phyloP scores from a whole-genome alignment of 2,329 filamentous ascomycete genomes.

The Dactylellina sp. region DNA sequence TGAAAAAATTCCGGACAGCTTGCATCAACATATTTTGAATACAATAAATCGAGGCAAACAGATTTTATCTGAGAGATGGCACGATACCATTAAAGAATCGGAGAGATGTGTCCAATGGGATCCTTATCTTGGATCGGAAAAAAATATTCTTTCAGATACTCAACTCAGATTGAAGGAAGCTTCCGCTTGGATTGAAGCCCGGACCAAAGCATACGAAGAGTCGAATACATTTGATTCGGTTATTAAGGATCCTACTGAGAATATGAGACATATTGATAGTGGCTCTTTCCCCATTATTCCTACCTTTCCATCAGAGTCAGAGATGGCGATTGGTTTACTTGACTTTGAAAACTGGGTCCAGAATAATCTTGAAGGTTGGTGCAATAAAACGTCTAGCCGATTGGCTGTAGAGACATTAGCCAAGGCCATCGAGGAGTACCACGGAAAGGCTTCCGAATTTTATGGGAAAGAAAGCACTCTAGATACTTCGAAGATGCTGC shows the following conservation, averaged over 20 bases:
- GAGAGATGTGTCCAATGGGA: conserved; percentile 5
- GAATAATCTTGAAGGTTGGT: conserved; percentile 68
- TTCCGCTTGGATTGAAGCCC: background rate
- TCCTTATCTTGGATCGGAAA: background rate
- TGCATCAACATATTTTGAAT: background rate
- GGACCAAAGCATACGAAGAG: conserved; percentile 12
- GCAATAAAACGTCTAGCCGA: conserved; percentile 57
- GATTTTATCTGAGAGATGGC: conserved; percentile 11
- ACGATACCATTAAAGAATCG: background rate
- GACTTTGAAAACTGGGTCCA: conserved; percentile 59
- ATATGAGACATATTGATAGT: background rate
- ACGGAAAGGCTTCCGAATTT: conserved; percentile 57
- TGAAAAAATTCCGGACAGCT: conserved; percentile 65
- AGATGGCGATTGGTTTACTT: conserved; percentile 15
- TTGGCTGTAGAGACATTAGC: conserved; percentile 56
- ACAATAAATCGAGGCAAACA: background rate
- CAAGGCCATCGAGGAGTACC: conserved; percentile 63
- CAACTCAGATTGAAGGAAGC: conserved; percentile 12
- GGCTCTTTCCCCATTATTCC: background rate
- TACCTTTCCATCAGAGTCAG: background rate
- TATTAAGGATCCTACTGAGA: conserved; percentile 16
- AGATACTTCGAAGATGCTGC: conserved; percentile 68
- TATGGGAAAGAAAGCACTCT: conserved; percentile 63
- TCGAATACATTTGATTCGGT: background rate
- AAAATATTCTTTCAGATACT: background rate